These are phyloP conservation scores for Ascocoryne sarcoides DNA, from an alignment of 2,329 filamentous ascomycete genomes.

Conservation along the genomic window DNA sequence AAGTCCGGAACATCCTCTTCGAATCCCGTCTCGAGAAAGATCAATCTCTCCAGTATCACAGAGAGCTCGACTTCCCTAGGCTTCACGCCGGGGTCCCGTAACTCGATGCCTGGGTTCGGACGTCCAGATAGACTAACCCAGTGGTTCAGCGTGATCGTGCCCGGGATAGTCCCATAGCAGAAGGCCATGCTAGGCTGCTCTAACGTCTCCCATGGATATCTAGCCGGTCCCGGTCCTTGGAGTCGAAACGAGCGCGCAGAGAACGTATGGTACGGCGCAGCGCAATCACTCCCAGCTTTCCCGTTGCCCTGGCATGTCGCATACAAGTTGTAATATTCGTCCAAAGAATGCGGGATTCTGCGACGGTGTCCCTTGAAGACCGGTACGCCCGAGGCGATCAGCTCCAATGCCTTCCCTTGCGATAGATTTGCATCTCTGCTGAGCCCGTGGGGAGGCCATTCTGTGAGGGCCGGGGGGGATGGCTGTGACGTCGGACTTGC, in stretches of 20 bases:
- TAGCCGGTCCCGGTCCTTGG: slow-evolving; percentile 13
- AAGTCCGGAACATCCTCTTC: slow-evolving; percentile 48
- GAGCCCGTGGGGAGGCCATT: slow-evolving; percentile 50
- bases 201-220: slow-evolving; percentile 56
- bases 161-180: slow-evolving; percentile 55
- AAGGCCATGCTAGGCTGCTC: slow-evolving; percentile 68
- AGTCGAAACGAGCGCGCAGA: slow-evolving; percentile 15
- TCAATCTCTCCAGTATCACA: slow-evolving; percentile 49
- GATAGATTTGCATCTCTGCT: slow-evolving; percentile 41
- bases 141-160: slow-evolving; percentile 64
- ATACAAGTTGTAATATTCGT: slow-evolving; percentile 48
- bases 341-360: slow-evolving; percentile 42
- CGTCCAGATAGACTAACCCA: slow-evolving; percentile 54
- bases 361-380: slow-evolving; percentile 46
- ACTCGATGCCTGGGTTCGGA: slow-evolving; percentile 37
- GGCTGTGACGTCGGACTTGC: slow-evolving; percentile 2
- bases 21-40: slow-evolving; percentile 46
- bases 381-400: slow-evolving; percentile 50
- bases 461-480: slow-evolving; percentile 29
- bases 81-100: slow-evolving; percentile 48
- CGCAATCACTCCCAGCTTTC: slow-evolving; percentile 16
- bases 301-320: slow-evolving; percentile 41
- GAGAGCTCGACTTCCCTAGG: slow-evolving; percentile 53
- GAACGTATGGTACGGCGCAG: slow-evolving; percentile 2
- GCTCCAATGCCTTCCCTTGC: slow-evolving; percentile 45